A percentile compares a stretch with the other conserved stretches of the same genome.
Conservation (phyloP, 2,329 filamentous ascomycete genomes). For the Paradendryphiella salina region DNA sequence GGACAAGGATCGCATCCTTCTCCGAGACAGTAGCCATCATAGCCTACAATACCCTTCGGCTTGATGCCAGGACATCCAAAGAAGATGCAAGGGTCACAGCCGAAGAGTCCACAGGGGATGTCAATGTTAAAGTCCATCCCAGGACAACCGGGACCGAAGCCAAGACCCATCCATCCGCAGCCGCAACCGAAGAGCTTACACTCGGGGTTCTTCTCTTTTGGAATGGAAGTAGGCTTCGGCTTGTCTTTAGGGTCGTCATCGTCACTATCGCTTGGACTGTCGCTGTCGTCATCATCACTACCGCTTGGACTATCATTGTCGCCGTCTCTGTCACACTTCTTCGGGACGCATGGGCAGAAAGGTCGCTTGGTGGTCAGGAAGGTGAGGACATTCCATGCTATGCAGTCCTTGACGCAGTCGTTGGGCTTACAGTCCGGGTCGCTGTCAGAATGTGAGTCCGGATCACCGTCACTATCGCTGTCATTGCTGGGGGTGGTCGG, state of each 20-base stretch:
- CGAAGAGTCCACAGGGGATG: constrained; percentile 23
- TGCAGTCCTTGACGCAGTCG: constrained; percentile 15
- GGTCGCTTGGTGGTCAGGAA: constrained; percentile 16
- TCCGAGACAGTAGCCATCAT: constrained; percentile 21
- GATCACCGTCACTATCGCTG: constrained; percentile 3
- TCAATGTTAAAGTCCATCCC: constrained; percentile 3
- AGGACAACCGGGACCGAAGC: constrained; percentile 22
- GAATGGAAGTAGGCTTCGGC: constrained; percentile 8
- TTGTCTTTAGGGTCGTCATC: constrained; percentile 5
- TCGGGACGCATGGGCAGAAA: constrained; percentile 15
- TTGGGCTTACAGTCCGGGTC: constrained; percentile 16
- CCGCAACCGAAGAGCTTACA: constrained; percentile 29
- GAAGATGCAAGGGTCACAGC: constrained; percentile 20
- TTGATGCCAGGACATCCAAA: constrained; percentile 20
- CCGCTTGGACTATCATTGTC: constrained; percentile 15
- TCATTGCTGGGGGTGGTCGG: not conserved
- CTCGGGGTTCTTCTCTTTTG: constrained; percentile 2
- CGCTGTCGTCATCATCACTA: constrained; percentile 12
- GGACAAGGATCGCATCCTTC: constrained; percentile 25
- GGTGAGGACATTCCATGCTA: constrained; percentile 4
- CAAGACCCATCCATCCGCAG: constrained; percentile 33
- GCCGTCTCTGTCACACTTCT: constrained; percentile 12
- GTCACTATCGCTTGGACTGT: constrained; percentile 12
- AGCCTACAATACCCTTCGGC: constrained; percentile 19
- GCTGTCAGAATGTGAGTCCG: constrained; percentile 9